Conservation (phyloP, 73 alveolate genomes). For the Paramecium biaurelia region DNA sequence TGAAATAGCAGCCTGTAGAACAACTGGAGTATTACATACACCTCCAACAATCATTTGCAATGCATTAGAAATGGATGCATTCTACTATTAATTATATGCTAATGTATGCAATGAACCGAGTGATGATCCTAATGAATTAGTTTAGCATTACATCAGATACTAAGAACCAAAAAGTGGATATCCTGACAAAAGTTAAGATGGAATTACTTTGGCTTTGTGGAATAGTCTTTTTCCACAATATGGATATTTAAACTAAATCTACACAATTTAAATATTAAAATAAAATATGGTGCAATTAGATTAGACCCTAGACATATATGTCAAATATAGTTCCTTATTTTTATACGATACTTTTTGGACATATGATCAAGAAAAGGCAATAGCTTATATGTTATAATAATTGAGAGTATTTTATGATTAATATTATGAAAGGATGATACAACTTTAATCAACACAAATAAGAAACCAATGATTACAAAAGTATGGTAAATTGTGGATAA, state of each 20-base stretch:
- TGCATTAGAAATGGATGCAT: not conserved
- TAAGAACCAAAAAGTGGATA: not conserved
- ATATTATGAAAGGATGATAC: not conserved
- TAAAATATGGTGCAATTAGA: not conserved
- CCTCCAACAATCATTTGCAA: not conserved
- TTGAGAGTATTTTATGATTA: not conserved
- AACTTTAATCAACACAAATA: not conserved
- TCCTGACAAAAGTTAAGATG: not conserved
- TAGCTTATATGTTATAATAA: not conserved
- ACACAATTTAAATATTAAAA: not conserved
- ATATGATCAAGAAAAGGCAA: not conserved
- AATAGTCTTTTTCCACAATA: not conserved
- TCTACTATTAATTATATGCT: not conserved
- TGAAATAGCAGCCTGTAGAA: slow-evolving; percentile 18
- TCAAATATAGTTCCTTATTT: not conserved
- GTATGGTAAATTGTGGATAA: not conserved
- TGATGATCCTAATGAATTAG: not conserved
- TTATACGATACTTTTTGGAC: not conserved
- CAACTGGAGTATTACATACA: not conserved
- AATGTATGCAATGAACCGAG: not conserved
- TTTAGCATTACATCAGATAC: not conserved
- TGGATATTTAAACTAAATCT: not conserved
- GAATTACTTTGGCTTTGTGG: not conserved
- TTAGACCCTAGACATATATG: not conserved
- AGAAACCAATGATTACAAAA: not conserved